Base-by-base conservation (phyloP, 73 alveolate genomes). In the Paramecium primaurelia region DNA sequence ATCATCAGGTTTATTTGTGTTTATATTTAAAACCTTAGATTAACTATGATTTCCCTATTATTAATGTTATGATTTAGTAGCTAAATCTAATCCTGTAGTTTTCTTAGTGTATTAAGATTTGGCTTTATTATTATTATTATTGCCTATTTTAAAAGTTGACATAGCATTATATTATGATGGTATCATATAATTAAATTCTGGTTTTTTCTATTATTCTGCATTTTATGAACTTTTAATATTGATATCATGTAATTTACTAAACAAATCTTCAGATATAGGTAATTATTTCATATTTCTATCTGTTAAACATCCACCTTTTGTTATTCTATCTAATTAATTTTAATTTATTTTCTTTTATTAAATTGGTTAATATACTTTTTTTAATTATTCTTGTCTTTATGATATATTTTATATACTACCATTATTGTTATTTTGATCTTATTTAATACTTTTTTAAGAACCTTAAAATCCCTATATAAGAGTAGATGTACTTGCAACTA, bases 281-380 rank as follows among this genome's bases (percentile, higher is more conserved):
- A 49, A 49, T 6, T 28, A 44, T 80, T 80, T 80, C 20, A 12
- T 45, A 26, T 80, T 80, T 80, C 91, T 42, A 32, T 80, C 91
- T 28, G 91, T 80, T 37, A 80, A 14, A 49, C 91, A 80, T 80
- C 91, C 91, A 2, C 91, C 91, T 47, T 80, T 80, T 11, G 91
- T 58, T 20, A 80, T 80, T 80, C 32, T 80, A 80, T 80, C 91
- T 10, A 80, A 26, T 40, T 80, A 16, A 80, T 49, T 40, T 28
- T 49, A 45, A 12, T 47, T 80, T 6, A 73, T 9, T 40, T 73
- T 37, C 47, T 73, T 37, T 37, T 73, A 18, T 73, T 37, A 38
- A 12, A 6, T 4, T 49, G 47, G 58, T 20, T 80, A 47, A 49
- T 80, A 80, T 47, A 80, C 75, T 80, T 47, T 80, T 16, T 80